phyloP scores from a whole-genome alignment of 495 filamentous ascomycete genomes.

The Tuber melanosporum region DNA sequence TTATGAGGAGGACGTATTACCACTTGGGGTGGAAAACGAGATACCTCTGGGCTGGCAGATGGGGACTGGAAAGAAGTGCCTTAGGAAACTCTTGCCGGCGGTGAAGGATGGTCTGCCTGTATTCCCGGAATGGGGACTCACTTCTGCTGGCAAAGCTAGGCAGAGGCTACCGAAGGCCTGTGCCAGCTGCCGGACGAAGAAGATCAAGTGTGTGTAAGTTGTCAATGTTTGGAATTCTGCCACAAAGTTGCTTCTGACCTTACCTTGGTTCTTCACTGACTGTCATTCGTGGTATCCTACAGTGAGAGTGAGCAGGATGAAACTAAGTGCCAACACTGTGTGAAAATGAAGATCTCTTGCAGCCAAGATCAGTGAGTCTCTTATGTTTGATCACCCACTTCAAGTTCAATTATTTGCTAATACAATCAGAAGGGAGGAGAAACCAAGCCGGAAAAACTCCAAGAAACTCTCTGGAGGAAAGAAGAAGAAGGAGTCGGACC shows the following conservation, averaged over 20 bases:
- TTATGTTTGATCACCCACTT: constrained; percentile 5
- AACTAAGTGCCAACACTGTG: constrained; percentile 38
- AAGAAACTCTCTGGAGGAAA: constrained; percentile 38
- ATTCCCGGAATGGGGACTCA: constrained; percentile 42
- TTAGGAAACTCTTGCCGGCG: constrained; percentile 33
- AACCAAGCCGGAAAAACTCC: constrained; percentile 31
- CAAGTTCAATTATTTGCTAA: constrained; percentile 14
- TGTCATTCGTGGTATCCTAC: constrained; percentile 17
- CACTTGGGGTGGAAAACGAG: constrained; percentile 20
- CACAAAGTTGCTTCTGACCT: neutral
- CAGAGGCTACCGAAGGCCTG: constrained; percentile 40
- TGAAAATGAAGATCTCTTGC: constrained; percentile 38
- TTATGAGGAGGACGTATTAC: constrained; percentile 38
- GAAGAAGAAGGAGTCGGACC: constrained; percentile 35
- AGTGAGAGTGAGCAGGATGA: constrained; percentile 34
- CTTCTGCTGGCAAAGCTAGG: constrained; percentile 40
- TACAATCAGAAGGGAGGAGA: constrained; percentile 31
- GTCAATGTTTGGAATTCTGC: constrained; percentile 5
- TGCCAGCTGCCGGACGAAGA: constrained; percentile 39
- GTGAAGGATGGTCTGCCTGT: constrained; percentile 39
- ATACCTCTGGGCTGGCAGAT: constrained; percentile 37
- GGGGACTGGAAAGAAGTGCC: constrained; percentile 38
- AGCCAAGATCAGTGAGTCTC: constrained; percentile 38
- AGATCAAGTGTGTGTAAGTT: constrained; percentile 43
- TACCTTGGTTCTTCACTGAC: constrained; percentile 22